phyloP scores from a whole-genome alignment of 2,329 filamentous ascomycete genomes.

The Cladophialophora carrionii region DNA sequence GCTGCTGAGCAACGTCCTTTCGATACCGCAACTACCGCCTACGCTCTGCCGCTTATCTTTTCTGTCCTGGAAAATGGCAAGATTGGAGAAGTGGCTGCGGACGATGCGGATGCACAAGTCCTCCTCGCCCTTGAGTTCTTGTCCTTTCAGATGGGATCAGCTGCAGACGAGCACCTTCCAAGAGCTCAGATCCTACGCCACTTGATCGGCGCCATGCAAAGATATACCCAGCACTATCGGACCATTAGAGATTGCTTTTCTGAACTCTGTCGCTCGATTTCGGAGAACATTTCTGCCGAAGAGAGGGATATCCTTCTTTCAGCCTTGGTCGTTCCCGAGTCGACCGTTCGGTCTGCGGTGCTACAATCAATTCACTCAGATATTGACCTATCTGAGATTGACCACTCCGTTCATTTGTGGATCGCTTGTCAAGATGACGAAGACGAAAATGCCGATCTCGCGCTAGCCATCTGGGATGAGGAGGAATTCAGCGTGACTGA shows the following conservation, averaged over 20 bases:
- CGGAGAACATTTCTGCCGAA: conserved; percentile 72
- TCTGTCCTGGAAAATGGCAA: conserved; percentile 78
- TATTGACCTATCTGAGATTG: conserved; percentile 84
- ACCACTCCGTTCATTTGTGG: conserved; percentile 90
- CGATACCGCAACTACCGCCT: conserved; percentile 83
- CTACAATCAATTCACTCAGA: conserved; percentile 89
- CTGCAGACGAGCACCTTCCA: conserved; percentile 74
- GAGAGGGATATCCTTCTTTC: conserved; percentile 78
- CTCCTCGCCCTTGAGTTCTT: conserved; percentile 87
- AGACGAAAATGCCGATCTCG: conserved; percentile 81
- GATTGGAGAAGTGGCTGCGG: conserved; percentile 65
- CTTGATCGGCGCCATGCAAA: conserved; percentile 81
- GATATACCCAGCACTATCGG: conserved; percentile 91
- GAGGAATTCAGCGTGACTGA: conserved; percentile 74
- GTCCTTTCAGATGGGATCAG: conserved; percentile 82
- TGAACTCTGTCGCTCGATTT: conserved; percentile 81
- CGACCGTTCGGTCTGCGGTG: conserved; percentile 78
- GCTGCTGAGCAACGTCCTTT: conserved; percentile 92
- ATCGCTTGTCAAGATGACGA: conserved; percentile 89
- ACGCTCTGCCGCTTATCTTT: conserved; percentile 80
- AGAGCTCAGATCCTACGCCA: conserved; percentile 71
- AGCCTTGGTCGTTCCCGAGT: conserved; percentile 77
- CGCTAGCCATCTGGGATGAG: conserved; percentile 91
- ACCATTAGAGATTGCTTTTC: conserved; percentile 88
- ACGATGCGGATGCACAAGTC: conserved; percentile 86